Evolutionary conservation across 768 basidiomycete genomes (phyloP).

Genomic region (Trametes meyenii): DNA sequence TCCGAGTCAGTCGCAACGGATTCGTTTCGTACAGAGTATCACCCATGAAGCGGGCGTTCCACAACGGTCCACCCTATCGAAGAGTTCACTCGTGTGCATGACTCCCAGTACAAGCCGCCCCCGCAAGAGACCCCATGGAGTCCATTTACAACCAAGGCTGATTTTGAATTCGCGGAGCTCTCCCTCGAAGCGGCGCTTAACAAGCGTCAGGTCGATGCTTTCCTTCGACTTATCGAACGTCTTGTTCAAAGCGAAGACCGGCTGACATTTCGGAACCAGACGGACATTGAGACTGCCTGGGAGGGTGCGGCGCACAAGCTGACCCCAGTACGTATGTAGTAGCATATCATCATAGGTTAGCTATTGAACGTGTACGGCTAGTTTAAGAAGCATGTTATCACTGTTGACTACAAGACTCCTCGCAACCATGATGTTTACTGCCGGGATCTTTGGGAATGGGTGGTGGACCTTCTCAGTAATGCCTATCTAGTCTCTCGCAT

Average conservation of each 20-base stretch:
- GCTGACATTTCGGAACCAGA: conserved; percentile 5
- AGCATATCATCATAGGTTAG: not conserved
- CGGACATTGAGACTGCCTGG: conserved; percentile 12
- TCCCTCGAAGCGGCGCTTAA: conserved; percentile 1
- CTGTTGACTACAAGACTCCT: conserved; percentile 1
- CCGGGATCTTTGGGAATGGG: conserved; percentile 19
- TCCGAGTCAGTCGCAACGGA: too few species aligned
- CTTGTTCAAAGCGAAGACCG: not conserved
- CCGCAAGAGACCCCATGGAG: not conserved
- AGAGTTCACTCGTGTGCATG: not conserved
- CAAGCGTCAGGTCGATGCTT: not conserved
- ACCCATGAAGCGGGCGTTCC: not conserved
- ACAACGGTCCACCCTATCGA: not conserved
- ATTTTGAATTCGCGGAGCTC: conserved; percentile 26
- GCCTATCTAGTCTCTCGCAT: conserved; percentile 11
- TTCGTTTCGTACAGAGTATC: not conserved
- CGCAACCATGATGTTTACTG: conserved; percentile 7
- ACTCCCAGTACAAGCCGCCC: not conserved
- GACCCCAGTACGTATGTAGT: conserved; percentile 8
- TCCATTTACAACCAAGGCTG: not conserved
- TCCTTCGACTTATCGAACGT: conserved; percentile 10
- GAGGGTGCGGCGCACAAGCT: not conserved
- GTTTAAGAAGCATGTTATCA: not conserved
- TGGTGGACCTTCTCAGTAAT: conserved; percentile 13
- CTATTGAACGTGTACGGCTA: conserved; percentile 6